phyloP scores from a whole-genome alignment of 306 rosid species.

The Begonia loranthoides region DNA sequence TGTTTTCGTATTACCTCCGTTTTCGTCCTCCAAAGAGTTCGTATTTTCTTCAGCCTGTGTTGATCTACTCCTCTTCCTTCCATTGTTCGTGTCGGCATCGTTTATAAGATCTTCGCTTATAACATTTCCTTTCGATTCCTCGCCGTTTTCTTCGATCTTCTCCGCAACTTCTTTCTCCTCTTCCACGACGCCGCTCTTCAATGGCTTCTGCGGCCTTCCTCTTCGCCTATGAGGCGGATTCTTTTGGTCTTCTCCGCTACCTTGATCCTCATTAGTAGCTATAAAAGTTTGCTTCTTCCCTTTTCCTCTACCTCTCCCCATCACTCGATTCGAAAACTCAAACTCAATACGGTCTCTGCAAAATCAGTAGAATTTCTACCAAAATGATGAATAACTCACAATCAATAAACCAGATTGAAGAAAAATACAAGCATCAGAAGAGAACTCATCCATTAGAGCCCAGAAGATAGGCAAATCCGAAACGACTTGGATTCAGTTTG shows the following conservation, averaged over 20 bases:
- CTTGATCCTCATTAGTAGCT: too few species aligned
- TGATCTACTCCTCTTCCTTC: constrained; percentile 33
- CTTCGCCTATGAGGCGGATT: not conserved
- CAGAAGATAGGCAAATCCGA: not conserved
- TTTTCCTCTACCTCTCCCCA: not conserved
- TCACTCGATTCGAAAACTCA: not conserved
- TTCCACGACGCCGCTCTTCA: not conserved
- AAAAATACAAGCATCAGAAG: too few species aligned
- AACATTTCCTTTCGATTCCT: constrained; percentile 8
- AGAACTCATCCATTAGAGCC: not conserved
- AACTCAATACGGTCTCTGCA: not conserved
- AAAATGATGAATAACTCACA: too few species aligned
- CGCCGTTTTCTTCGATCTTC: not conserved
- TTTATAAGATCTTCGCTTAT: not conserved
- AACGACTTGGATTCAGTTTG: not conserved
- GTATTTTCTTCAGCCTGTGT: constrained; percentile 27
- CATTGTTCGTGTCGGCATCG: constrained; percentile 30
- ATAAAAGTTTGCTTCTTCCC: not conserved
- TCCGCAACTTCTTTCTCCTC: not conserved
- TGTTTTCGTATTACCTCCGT: constrained; percentile 21
- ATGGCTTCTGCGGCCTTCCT: not conserved
- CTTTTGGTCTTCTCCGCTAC: not conserved
- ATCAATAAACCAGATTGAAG: too few species aligned
- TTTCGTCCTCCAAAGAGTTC: constrained; percentile 26
- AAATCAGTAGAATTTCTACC: not conserved